Base-by-base conservation (phyloP, 805 yeast species). In the Lipomyces japonicus region DNA sequence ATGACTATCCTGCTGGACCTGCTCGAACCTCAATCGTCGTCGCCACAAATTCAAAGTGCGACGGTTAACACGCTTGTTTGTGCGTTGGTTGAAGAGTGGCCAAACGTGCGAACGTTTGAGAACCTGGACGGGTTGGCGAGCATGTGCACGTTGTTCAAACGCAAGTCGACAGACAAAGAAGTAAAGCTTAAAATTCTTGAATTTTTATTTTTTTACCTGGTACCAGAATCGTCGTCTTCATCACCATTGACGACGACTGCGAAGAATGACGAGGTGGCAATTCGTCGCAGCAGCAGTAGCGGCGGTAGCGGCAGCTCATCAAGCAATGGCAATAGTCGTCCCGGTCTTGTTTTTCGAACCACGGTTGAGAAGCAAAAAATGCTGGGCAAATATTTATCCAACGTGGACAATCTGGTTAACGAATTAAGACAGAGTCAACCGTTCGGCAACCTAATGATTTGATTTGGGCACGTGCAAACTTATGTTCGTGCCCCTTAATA, bases 121-220 rank as follows among this genome's bases (percentile, higher is more conserved):
- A 61, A 62, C 4, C 64, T 77, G 47, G 68, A 70, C 4, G 91
- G 90, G 0, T 76, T 83, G 30, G 70, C 75, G 35, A 66, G 67
- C 0, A 67, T 83, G 3, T 81, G 86, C 54, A 61, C 64, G 3
- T 58, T 75, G 10, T 70, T 77, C 62, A 73, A 70, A 48, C 63
- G 64, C 24, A 65, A 67, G 39, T 58, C 63, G 22, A 66, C 75
- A 2, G 61, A 76, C 37, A 80, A 80, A 58, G 74, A 74, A 30
- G 75, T 83, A 12, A 81, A 81, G 58, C 76, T 82, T 55, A 79
- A 81, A 58, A 74, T 81, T 10, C 72, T 84, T 42, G 90, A 84
- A 66, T 84, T 84, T 63, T 67, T 84, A 45, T 77, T 84, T 48
- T 81, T 83, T 62, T 84, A 84, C 61, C 66, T 84, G 48, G 72